Conservation (phyloP, 2,329 filamentous ascomycete species). For the Exophiala xenobiotica region DNA sequence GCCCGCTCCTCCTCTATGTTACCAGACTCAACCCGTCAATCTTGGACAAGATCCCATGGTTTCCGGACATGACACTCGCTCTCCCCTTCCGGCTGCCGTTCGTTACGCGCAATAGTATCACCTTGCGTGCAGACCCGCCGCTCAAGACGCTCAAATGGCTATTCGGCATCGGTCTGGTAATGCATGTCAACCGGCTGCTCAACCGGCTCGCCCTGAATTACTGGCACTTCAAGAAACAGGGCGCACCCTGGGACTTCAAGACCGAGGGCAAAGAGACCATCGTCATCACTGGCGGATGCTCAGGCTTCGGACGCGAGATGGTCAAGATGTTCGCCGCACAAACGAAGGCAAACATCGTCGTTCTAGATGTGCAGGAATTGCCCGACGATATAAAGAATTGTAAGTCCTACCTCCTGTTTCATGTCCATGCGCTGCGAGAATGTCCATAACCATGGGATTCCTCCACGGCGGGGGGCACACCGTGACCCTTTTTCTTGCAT, state of each 20-base stretch:
- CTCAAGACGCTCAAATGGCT: slow-evolving; percentile 43
- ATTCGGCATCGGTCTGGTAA: slow-evolving; percentile 53
- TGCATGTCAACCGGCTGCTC: slow-evolving; percentile 52
- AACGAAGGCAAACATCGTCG: slow-evolving; percentile 63
- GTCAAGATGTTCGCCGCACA: slow-evolving; percentile 64
- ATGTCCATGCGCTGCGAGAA: no score
- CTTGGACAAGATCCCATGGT: slow-evolving; percentile 16
- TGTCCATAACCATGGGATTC: no score
- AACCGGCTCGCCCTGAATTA: slow-evolving; percentile 48
- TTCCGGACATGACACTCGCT: background rate
- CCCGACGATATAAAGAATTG: slow-evolving; percentile 26
- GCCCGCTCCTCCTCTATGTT: slow-evolving; percentile 17
- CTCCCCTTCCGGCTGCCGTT: slow-evolving; percentile 17
- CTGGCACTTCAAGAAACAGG: slow-evolving; percentile 42
- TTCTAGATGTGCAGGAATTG: slow-evolving; percentile 61
- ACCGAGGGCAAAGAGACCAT: slow-evolving; percentile 53
- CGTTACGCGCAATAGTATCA: slow-evolving; percentile 8
- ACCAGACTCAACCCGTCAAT: slow-evolving; percentile 11
- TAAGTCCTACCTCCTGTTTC: slow-evolving; percentile 16
- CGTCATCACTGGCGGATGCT: slow-evolving; percentile 61
- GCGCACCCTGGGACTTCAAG: slow-evolving; percentile 28
- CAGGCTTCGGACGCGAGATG: slow-evolving; percentile 68
- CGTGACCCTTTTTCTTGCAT: no score
- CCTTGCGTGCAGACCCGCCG: slow-evolving; percentile 7
- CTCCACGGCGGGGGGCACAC: no score